These are phyloP conservation scores for Penicillium psychrofluorescens DNA, from an alignment of 495 filamentous ascomycete species.

Conservation along the genomic window DNA sequence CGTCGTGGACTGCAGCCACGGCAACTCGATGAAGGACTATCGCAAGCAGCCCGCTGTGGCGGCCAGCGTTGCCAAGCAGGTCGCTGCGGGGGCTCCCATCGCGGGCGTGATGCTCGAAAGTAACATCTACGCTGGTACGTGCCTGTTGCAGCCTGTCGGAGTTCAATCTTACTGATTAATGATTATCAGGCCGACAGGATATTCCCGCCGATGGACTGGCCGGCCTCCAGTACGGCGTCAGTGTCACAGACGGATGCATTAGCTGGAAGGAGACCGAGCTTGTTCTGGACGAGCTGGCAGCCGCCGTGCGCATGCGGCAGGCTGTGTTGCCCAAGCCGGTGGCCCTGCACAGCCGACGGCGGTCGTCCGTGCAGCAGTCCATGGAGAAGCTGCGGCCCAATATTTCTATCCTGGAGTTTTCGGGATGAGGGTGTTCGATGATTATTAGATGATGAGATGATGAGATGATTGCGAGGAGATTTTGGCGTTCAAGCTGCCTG, in stretches of 20 bases:
- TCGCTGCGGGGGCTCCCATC: slow-evolving; percentile 78
- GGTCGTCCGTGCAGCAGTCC: too few relatives aligned
- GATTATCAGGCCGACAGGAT: slow-evolving; percentile 51
- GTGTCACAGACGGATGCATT: slow-evolving; percentile 97
- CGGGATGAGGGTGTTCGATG: too few relatives aligned
- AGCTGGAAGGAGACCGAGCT: slow-evolving; percentile 84
- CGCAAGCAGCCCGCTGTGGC: slow-evolving; percentile 93
- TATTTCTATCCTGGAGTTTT: too few relatives aligned
- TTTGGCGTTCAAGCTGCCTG: too few relatives aligned
- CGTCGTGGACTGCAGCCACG: slow-evolving; percentile 98
- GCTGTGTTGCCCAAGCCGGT: slow-evolving; percentile 9
- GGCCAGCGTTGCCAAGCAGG: slow-evolving; percentile 70
- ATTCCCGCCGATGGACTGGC: slow-evolving; percentile 75
- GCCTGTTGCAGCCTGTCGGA: too few relatives aligned
- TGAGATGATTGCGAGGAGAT: too few relatives aligned
- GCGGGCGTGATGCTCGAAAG: slow-evolving; percentile 98
- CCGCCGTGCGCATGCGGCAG: slow-evolving; percentile 68
- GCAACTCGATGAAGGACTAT: slow-evolving; percentile 58
- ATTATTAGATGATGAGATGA: too few relatives aligned
- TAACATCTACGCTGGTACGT: slow-evolving; percentile 85
- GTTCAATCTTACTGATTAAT: too few relatives aligned
- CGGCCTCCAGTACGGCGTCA: slow-evolving; percentile 82
- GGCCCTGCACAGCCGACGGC: too few relatives aligned
- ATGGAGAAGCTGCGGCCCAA: too few relatives aligned
- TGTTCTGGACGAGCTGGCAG: slow-evolving; percentile 80